Conservation (phyloP, 179 eudicot species). For the Beta lomatogona region DNA sequence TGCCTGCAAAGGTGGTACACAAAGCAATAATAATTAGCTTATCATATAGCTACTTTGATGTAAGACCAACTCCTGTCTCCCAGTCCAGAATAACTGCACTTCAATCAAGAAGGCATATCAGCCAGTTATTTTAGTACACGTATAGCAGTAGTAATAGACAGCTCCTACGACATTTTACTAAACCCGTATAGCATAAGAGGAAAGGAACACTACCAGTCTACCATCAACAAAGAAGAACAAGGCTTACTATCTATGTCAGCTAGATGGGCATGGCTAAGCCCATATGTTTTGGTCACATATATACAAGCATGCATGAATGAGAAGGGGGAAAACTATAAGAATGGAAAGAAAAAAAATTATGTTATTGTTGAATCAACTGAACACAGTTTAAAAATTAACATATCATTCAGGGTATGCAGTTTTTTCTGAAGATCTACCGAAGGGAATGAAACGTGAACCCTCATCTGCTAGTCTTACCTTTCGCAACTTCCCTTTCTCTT, state of each 20-base stretch:
- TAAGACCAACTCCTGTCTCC: slow-evolving; percentile 16
- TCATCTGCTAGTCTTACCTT: background rate
- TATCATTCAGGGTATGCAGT: background rate
- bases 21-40: slow-evolving; percentile 14
- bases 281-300: too few relatives aligned
- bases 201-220: background rate
- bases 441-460: background rate
- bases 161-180: background rate
- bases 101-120: background rate
- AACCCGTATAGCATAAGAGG: background rate
- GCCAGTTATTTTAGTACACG: background rate
- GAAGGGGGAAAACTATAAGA: background rate
- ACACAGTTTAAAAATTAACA: background rate
- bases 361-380: too few relatives aligned
- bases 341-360: background rate
- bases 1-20: slow-evolving; percentile 4
- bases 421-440: too few relatives aligned
- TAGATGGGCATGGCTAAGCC: background rate
- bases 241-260: background rate
- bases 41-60: slow-evolving; percentile 25
- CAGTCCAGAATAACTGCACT: background rate
- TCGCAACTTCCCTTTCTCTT: background rate
- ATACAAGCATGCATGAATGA: background rate
- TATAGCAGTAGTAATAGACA: background rate
- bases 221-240: background rate